These are phyloP conservation scores for Aureobasidium sp. DNA, from an alignment of 2,329 filamentous ascomycete species.

Conservation along the genomic window DNA sequence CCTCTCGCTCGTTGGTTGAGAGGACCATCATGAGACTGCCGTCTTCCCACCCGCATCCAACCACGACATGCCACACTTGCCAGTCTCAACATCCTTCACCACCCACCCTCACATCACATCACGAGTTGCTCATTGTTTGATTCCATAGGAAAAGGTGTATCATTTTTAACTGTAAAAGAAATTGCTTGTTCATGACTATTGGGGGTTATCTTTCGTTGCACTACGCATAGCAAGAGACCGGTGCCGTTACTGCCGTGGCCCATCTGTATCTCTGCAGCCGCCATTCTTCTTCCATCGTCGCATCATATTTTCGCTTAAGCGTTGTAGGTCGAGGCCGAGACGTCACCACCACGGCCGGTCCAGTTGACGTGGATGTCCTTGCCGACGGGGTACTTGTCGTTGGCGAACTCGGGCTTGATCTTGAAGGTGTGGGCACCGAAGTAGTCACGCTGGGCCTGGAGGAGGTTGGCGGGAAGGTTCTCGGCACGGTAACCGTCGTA, in stretches of 20 bases:
- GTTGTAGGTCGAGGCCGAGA: constrained; percentile 95
- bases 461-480: constrained; percentile 93
- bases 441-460: constrained; percentile 99
- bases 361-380: constrained; percentile 98
- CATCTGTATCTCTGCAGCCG: constrained; percentile 2
- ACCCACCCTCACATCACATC: neutral
- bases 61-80: neutral
- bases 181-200: constrained; percentile 12
- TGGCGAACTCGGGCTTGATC: constrained; percentile 45
- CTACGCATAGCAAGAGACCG: constrained; percentile 8
- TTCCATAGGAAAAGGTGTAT: neutral
- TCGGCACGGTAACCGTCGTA: constrained; percentile 98
- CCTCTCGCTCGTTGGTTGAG: neutral
- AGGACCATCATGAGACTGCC: neutral
- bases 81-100: neutral
- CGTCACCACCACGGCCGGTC: constrained; percentile 95
- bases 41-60: neutral
- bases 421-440: constrained; percentile 62
- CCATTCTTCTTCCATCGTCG: neutral
- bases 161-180: constrained; percentile 10
- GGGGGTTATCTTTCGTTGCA: constrained; percentile 10
- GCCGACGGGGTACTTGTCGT: constrained; percentile 63
- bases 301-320: constrained; percentile 53
- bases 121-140: neutral
- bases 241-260: neutral